phyloP scores from a whole-genome alignment of 176 grass and related monocot species.

The Panicum miliaceum region DNA sequence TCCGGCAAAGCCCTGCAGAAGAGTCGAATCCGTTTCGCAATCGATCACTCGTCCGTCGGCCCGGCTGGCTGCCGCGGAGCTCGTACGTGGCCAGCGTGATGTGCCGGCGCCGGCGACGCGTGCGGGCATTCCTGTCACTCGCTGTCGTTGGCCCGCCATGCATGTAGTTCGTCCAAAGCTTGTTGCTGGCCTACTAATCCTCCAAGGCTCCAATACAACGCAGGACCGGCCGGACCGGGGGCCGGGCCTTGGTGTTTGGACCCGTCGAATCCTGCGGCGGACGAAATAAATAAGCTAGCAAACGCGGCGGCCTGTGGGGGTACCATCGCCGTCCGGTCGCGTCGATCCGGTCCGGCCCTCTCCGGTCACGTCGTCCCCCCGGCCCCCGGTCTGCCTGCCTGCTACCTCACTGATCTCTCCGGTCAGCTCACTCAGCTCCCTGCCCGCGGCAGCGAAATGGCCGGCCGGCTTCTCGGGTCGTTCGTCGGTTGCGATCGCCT shows the following conservation, averaged over 20 bases:
- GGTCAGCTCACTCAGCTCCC: not conserved
- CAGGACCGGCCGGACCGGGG: not conserved
- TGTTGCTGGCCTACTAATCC: not conserved
- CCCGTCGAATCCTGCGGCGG: not conserved
- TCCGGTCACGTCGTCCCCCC: conserved; percentile 6
- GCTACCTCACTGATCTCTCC: not conserved
- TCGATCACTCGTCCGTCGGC: conserved; percentile 9
- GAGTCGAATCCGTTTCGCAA: too few species aligned
- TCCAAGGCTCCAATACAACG: too few species aligned
- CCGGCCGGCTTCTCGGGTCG: not conserved
- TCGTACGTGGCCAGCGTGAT: not conserved
- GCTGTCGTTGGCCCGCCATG: not conserved
- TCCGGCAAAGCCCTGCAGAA: too few species aligned
- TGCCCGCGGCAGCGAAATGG: not conserved
- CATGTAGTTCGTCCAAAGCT: not conserved
- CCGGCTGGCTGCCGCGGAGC: not conserved
- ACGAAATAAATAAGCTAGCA: too few species aligned
- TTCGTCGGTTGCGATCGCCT: not conserved
- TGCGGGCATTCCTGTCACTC: not conserved
- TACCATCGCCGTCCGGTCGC: not conserved
- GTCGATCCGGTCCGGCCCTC: not conserved
- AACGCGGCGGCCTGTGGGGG: too few species aligned
- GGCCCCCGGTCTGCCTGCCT: not conserved
- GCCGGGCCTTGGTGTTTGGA: not conserved
- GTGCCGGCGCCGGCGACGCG: not conserved